Conservation (phyloP, 805 yeast species). For the Candida easanensis region DNA sequence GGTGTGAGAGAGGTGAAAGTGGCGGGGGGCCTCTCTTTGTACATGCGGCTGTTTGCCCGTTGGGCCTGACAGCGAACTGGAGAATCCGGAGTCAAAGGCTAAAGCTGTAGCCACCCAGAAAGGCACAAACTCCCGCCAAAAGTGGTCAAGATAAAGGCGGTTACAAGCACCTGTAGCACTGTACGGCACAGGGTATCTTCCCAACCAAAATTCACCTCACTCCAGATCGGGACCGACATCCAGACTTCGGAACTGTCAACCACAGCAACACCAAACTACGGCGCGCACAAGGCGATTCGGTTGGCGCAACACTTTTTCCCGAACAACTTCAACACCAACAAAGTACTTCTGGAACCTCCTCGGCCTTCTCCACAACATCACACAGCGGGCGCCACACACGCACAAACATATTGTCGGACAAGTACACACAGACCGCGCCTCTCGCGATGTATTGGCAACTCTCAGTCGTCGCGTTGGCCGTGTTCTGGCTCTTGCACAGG, state of each 20-base stretch:
- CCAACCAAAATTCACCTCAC: no score
- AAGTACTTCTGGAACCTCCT: not conserved
- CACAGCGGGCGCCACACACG: not conserved
- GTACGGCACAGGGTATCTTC: no score
- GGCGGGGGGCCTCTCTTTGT: not conserved
- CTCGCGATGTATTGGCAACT: constrained; percentile 22
- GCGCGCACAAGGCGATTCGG: not conserved
- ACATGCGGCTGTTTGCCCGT: no score
- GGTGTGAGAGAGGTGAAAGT: not conserved
- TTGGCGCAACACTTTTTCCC: constrained; percentile 1
- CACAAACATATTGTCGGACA: not conserved
- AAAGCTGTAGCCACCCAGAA: no score
- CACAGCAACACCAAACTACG: not conserved
- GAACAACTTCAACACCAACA: not conserved
- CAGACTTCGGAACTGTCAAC: no score
- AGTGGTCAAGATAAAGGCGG: no score
- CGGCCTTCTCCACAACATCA: not conserved
- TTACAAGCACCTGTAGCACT: no score
- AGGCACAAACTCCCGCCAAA: no score
- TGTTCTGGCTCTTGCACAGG: constrained; percentile 24
- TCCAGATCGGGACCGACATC: no score
- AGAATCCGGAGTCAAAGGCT: no score
- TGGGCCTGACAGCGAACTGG: no score
- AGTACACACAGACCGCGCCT: not conserved
- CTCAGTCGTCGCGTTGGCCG: constrained; percentile 17